Conservation (phyloP, 2,329 filamentous ascomycete species). For the Diaporthe amygdali region DNA sequence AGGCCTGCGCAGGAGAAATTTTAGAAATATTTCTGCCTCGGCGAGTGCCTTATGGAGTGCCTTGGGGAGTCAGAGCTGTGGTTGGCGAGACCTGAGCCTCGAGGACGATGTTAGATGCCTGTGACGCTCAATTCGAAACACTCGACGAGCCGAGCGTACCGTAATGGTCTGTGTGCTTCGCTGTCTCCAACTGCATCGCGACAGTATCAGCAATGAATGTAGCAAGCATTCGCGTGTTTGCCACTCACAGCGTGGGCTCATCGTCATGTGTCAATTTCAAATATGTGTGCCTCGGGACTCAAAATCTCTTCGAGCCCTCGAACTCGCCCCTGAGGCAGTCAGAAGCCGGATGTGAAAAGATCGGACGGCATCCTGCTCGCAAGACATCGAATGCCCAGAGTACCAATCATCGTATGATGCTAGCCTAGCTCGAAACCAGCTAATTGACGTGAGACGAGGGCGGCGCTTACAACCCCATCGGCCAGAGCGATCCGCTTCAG, state of each 20-base stretch:
- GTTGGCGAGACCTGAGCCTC: background rate
- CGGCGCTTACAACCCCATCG: background rate
- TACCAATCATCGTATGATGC: constrained; percentile 9
- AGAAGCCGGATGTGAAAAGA: background rate
- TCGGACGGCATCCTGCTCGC: background rate
- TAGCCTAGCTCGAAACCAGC: constrained; percentile 1
- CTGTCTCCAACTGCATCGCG: background rate
- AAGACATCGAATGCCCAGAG: background rate
- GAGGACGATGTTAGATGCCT: background rate
- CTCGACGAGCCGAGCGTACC: background rate
- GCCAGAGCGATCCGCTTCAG: background rate
- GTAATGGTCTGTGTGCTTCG: background rate
- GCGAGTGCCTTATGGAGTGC: too few relatives aligned
- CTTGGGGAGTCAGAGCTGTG: background rate
- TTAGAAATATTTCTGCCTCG: background rate
- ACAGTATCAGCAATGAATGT: background rate
- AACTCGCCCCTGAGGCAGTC: background rate
- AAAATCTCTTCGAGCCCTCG: background rate
- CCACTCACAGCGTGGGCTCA: too few relatives aligned
- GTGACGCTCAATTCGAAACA: background rate
- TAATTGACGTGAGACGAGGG: constrained; percentile 4
- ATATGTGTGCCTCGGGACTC: background rate
- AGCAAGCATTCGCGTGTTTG: background rate
- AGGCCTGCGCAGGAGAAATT: constrained; percentile 21
- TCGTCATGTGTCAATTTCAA: background rate